phyloP scores from a whole-genome alignment of 441 rosid species.

The Metrosideros polymorpha region DNA sequence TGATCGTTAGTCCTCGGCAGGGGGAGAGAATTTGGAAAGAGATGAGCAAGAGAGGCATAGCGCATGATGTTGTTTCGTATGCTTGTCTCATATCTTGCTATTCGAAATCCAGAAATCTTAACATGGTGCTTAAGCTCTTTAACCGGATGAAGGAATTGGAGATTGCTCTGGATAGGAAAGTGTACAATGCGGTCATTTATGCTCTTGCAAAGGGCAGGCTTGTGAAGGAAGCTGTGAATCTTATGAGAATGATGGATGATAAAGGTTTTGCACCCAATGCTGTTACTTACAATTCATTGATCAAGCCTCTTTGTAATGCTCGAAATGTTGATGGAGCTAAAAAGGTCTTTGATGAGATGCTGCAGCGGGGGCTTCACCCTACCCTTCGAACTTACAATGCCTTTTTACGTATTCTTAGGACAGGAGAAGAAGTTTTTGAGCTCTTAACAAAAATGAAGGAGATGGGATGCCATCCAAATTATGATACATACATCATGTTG shows the following conservation, averaged over 20 bases:
- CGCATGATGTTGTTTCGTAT: conserved; percentile 63
- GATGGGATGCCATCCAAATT: conserved; percentile 55
- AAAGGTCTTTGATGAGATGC: conserved; percentile 55
- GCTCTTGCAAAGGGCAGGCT: conserved; percentile 72
- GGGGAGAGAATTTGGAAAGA: conserved; percentile 81
- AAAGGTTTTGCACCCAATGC: conserved; percentile 55
- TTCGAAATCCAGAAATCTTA: conserved; percentile 60
- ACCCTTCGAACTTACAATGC: conserved; percentile 74
- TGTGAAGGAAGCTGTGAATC: conserved; percentile 51
- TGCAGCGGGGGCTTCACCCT: conserved; percentile 43
- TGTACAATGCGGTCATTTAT: conserved; percentile 70
- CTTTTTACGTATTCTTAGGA: conserved; percentile 46
- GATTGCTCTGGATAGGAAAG: conserved; percentile 77
- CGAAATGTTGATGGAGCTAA: conserved; percentile 52
- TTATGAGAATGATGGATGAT: conserved; percentile 68
- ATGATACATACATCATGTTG: conserved; percentile 76
- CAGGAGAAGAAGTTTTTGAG: conserved; percentile 65
- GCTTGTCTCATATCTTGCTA: conserved; percentile 69
- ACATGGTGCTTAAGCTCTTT: conserved; percentile 62
- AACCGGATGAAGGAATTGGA: conserved; percentile 47
- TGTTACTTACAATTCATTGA: conserved; percentile 75
- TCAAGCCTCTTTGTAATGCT: conserved; percentile 73
- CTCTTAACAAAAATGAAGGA: conserved; percentile 67
- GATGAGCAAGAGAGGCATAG: conserved; percentile 57
- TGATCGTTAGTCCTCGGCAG: conserved; percentile 61